These are phyloP conservation scores for Triticum timopheevii DNA, from an alignment of 176 grass and related monocot species.

Conservation along the genomic window DNA sequence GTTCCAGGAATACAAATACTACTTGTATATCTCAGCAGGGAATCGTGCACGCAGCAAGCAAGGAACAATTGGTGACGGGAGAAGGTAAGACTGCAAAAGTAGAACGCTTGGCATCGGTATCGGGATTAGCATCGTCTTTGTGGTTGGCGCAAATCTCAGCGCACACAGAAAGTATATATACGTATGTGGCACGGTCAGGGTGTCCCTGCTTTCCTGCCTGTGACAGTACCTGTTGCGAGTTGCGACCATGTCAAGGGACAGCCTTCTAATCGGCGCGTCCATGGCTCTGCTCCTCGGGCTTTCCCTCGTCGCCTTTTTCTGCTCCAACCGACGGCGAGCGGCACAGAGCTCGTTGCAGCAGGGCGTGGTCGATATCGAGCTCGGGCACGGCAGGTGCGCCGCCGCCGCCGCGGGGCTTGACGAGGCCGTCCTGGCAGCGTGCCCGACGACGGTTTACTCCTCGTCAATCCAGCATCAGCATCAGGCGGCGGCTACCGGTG, in stretches of 20 bases:
- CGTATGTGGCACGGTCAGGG: background rate
- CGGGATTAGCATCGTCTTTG: background rate
- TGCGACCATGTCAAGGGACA: background rate
- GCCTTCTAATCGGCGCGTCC: background rate
- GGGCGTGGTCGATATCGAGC: background rate
- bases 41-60: slow-evolving; percentile 6
- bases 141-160: background rate
- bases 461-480: background rate
- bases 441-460: slow-evolving; percentile 33
- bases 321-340: background rate
- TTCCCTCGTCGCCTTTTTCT: slow-evolving; percentile 3
- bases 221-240: too few species aligned
- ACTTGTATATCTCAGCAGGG: background rate
- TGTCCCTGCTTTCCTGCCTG: background rate
- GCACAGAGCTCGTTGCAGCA: background rate
- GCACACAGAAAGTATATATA: background rate
- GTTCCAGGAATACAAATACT: background rate
- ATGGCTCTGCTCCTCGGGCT: background rate
- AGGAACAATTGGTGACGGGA: background rate
- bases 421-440: slow-evolving; percentile 26
- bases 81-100: background rate
- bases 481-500: background rate
- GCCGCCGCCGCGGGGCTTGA: background rate
- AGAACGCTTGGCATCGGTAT: background rate
- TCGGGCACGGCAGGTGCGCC: background rate